Evolutionary conservation across 768 basidiomycete species (phyloP).

Genomic region (Clavulina sp.): DNA sequence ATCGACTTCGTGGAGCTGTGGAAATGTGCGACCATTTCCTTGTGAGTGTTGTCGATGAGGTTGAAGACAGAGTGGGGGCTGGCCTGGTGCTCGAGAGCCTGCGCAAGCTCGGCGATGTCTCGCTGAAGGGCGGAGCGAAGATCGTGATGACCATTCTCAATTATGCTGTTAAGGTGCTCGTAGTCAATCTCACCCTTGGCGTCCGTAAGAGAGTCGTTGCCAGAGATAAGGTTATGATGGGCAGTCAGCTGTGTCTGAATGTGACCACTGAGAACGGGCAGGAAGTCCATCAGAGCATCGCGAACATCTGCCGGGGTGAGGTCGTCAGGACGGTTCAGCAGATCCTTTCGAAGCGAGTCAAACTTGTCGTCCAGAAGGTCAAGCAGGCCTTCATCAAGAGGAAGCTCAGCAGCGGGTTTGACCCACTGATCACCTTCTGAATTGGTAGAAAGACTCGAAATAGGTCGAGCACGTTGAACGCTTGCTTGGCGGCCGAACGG

Average conservation of each 20-base stretch:
- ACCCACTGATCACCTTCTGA: background rate
- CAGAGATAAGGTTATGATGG: background rate
- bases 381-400: constrained; percentile 26
- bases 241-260: constrained; percentile 8
- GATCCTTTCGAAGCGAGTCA: constrained; percentile 17
- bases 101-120: constrained; percentile 37
- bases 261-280: constrained; percentile 10
- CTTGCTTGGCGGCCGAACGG: background rate
- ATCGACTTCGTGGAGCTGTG: constrained; percentile 40
- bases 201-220: constrained; percentile 22
- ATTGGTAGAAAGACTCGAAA: constrained; percentile 18
- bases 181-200: constrained; percentile 65
- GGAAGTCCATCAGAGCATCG: constrained; percentile 5
- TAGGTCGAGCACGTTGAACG: background rate
- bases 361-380: constrained; percentile 56
- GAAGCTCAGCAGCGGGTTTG: background rate
- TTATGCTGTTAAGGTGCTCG: constrained; percentile 49
- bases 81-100: constrained; percentile 21
- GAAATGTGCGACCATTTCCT: constrained; percentile 40
- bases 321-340: background rate
- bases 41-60: constrained; percentile 40
- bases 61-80: constrained; percentile 11
- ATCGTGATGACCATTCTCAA: constrained; percentile 51
- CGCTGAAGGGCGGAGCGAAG: constrained; percentile 37
- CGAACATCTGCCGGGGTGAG: background rate